Evolutionary conservation across 208 protist species (phyloP), one percentile per base, ranked within the genome.

Genomic region (Acanthamoeba triangularis): DNA sequence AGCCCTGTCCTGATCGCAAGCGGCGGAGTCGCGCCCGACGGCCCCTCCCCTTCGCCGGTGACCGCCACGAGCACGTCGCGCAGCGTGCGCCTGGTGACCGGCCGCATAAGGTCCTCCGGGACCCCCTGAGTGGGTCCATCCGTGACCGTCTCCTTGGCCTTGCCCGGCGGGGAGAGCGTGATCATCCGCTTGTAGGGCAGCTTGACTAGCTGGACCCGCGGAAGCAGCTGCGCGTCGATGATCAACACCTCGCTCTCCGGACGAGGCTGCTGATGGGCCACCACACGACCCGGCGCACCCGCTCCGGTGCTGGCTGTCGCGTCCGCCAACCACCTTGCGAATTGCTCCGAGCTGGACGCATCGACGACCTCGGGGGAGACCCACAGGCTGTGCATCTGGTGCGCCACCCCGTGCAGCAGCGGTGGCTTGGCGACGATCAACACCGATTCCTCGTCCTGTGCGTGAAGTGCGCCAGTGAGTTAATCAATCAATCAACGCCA

Each of bases 141-240:
- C 65, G 30, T 20, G 30, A 37, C 20, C 30, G n/a, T 16, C 23
- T 82, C 74, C 44, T 28, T 82, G 33, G 0, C 18, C 10, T n/a
- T 35, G 35, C 33, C 10, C 35, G 33, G 74, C 25, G 74, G 44
- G 37, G 74, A 30, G n/a, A 72, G 65, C 65, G 23, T 28, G 74
- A 82, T 82, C 37, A 82, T 7, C 23, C 74, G 74, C 7, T 28
- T 49, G 74, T 82, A 82, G 74, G 74, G 74, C 5, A 72, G 65
- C 65, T 72, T 72, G 20, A 8, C 65, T 5, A 82, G 33, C 25
- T n/a, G 37, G 7, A 25, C 44, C 74, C 3, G 69, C 16, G 69
- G 16, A 10, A 78, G 30, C 2, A 78, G 37, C 69, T 78, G 69
- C 30, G 37, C 74, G 20, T 82, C 74, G 20, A 82, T 82, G 37